Percentiles rank a stretch among this genome's conserved stretches.
These are phyloP conservation scores for Stenocarpella maydis DNA, from an alignment of 2,329 filamentous ascomycete genomes.

Conservation along the genomic window DNA sequence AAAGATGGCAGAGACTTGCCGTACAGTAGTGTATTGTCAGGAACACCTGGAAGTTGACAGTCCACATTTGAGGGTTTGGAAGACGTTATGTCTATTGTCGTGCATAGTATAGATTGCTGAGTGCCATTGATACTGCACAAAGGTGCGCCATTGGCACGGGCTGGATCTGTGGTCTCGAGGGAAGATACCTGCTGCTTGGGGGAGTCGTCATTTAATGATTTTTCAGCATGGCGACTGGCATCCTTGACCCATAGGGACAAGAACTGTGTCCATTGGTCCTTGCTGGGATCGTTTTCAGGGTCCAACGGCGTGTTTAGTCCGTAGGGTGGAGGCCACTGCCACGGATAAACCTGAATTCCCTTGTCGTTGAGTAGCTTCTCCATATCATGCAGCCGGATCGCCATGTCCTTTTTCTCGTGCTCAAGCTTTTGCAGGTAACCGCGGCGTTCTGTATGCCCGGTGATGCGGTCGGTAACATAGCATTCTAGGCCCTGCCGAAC, in stretches of 20 bases:
- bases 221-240: slow-evolving; percentile 44
- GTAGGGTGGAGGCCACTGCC: slow-evolving; percentile 46
- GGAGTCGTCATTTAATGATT: slow-evolving; percentile 26
- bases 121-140: slow-evolving; percentile 80
- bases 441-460: slow-evolving; percentile 78
- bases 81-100: slow-evolving; percentile 79
- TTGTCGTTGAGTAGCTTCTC: slow-evolving; percentile 70
- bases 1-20: slow-evolving; percentile 79
- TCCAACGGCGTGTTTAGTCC: slow-evolving; percentile 42
- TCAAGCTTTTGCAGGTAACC: slow-evolving; percentile 83
- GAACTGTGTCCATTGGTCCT: slow-evolving; percentile 47
- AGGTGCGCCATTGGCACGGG: slow-evolving; percentile 67
- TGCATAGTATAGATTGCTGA: slow-evolving; percentile 78
- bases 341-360: slow-evolving; percentile 68
- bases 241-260: slow-evolving; percentile 48
- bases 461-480: slow-evolving; percentile 86
- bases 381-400: slow-evolving; percentile 72
- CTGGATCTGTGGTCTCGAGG: slow-evolving; percentile 43
- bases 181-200: slow-evolving; percentile 4
- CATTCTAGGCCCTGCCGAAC: slow-evolving; percentile 78
- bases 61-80: slow-evolving; percentile 74
- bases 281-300: slow-evolving; percentile 41
- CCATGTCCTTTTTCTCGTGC: slow-evolving; percentile 72
- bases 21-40: slow-evolving; percentile 59
- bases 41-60: slow-evolving; percentile 59